Conservation (phyloP, 2,329 filamentous ascomycete genomes). For the Fusarium tjaetaba region DNA sequence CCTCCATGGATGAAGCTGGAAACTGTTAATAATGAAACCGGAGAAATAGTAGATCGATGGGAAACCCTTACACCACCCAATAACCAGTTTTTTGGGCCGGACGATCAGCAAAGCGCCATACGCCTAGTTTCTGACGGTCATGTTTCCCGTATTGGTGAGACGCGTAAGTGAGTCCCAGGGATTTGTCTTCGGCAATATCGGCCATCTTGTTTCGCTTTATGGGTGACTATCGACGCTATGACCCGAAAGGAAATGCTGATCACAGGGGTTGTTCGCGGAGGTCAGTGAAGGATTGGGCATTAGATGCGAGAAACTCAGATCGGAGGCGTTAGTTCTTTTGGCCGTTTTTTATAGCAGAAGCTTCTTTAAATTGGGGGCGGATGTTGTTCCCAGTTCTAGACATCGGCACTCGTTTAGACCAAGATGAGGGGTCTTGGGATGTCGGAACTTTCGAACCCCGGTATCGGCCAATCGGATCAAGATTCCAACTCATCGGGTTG, state of each 20-base stretch:
- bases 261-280: constrained; percentile 1
- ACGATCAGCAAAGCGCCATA: constrained; percentile 52
- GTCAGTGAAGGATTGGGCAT: constrained; percentile 7
- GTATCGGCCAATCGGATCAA: constrained; percentile 30
- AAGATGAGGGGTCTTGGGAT: constrained; percentile 7
- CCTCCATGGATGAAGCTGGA: constrained; percentile 68
- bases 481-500: constrained; percentile 18
- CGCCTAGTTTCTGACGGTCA: constrained; percentile 57
- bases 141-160: constrained; percentile 53
- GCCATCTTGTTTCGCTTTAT: constrained; percentile 31
- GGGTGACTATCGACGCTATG: constrained; percentile 18
- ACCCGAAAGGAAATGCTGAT: constrained; percentile 1
- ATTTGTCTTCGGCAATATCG: constrained; percentile 28
- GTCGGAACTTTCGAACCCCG: constrained; percentile 2
- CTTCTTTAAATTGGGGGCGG: background rate
- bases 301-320: constrained; percentile 13
- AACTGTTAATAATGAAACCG: constrained; percentile 13
- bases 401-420: background rate
- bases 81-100: constrained; percentile 33
- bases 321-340: constrained; percentile 8
- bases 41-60: background rate
- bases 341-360: background rate
- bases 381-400: constrained; percentile 7
- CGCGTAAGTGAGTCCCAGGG: constrained; percentile 44
- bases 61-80: constrained; percentile 51